Base-by-base conservation (phyloP, 2,329 filamentous ascomycete species). In the Fusarium ambrosium region DNA sequence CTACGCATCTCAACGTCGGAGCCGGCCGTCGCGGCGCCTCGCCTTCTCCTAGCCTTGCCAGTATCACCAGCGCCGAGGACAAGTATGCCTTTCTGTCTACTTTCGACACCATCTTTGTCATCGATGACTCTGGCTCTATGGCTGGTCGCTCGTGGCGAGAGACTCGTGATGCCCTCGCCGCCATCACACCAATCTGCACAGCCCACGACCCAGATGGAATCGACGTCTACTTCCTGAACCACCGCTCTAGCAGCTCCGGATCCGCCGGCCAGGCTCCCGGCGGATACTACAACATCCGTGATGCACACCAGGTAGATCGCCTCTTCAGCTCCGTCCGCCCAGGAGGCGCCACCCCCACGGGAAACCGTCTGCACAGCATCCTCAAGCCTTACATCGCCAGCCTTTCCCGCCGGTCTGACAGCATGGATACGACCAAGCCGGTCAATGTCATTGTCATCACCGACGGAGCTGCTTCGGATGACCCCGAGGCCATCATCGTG, bases 121-220 rank as follows among this genome's bases (percentile, higher is more conserved):
- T 98, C 80, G 96, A 98, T 80, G 96, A 98, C 85, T 95, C 92
- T n/a, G 90, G 91, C 6, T 95, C 93, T 77, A 98, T 98, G 96
- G 86, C 87, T 1, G 94, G 93, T 18, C 80, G 85, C n/a, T 89
- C 88, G 24, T 98, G 96, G 96, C 82, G 85, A 14, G 94, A 98
- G 82, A 94, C 94, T 0, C 85, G 88, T 29, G 85, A 88, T 10
- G 94, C 93, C 1, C 89, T 98, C 3, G 84, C 88, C 36, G 87
- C 90, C 58, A 95, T 98, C 79, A 89, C 94, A 0, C 94, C 94
- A 0, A 93, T 98, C 79, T 97, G 95, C 84, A 94, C 94, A 1
- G 81, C 86, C 5, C 92, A 94, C 81, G 96, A 98, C 81, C 84
- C 86, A 1, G 94, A 98, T 82, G 96, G 96, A 24, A 92, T 98